These are phyloP conservation scores for Podospora tetraspora DNA, from an alignment of 495 filamentous ascomycete species.

Conservation along the genomic window DNA sequence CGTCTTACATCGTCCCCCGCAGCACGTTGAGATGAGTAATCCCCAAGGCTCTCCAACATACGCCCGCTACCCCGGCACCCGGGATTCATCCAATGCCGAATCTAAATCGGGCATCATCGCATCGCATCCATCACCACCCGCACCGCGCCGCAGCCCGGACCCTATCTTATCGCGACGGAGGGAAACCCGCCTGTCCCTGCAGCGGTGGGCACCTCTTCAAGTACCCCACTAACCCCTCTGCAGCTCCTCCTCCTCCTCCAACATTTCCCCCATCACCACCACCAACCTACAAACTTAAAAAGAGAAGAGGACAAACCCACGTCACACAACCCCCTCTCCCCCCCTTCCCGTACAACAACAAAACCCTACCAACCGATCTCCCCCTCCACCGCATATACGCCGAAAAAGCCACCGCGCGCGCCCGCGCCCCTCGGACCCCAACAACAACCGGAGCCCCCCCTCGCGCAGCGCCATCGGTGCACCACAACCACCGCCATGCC, in stretches of 20 bases:
- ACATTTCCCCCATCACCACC: background rate
- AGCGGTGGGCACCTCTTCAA: background rate
- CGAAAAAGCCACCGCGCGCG: background rate
- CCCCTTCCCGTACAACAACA: background rate
- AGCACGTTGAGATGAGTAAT: background rate
- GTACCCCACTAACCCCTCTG: conserved; percentile 7
- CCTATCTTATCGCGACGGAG: background rate
- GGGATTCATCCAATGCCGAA: background rate
- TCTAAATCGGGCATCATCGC: background rate
- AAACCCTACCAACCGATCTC: background rate
- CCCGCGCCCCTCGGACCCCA: background rate
- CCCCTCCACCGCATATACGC: background rate
- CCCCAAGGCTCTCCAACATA: background rate
- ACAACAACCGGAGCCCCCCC: background rate
- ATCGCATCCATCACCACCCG: background rate
- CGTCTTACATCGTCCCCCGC: background rate
- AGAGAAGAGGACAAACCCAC: background rate
- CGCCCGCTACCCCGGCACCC: background rate
- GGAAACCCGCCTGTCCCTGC: conserved; percentile 7
- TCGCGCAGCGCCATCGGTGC: background rate
- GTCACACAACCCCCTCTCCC: background rate
- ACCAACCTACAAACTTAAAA: background rate
- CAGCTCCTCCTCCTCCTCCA: background rate
- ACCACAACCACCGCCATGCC: background rate
- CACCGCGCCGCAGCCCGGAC: background rate